Evolutionary conservation across 192 early-diverging fungal genomes (phyloP), one percentile per base, ranked within the genome.

Genomic region (Phycomyces nitens): DNA sequence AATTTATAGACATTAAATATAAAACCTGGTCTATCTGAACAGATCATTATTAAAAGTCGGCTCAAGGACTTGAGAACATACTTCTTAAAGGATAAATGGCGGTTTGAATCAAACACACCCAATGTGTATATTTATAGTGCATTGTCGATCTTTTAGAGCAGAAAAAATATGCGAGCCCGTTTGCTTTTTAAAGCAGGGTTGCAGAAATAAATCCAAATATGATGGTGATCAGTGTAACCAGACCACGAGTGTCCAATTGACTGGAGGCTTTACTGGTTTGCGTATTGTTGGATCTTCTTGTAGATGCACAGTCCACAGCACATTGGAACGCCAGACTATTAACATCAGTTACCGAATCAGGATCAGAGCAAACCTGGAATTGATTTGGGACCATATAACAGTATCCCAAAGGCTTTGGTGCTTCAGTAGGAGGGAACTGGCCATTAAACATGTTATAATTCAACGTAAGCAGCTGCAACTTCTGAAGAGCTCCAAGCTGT

Each of bases 241-340:
- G 12, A 6, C 44, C 29, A 34, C 7, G 7, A 34, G 7, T 34
- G 29, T 34, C 29, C 29, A 47, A 47, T 14, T 47, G 44, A 18
- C 44, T 11, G 2, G 44, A 47, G 18, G 12, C 44, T n/a, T 47
- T 47, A 11, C 44, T 18, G 15, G 12, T 47, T 3, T 47, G 44
- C 5, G 29, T 34, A 34, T 7, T 47, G 44, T 47, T 47, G 12
- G 44, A 3, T 47, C 18, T 18, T 47, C 20, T 43, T 3, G 2
- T 41, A 18, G 7, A 2, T 26, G 11, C 27, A 38, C 74, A 71
- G 34, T 76, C 53, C 2, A 76, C 11, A 15, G 63, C 60, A n/a
- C 74, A 76, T 34, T 59, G 54, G 53, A 55, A 68, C 15, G 74
- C 74, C 22, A 76, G 26, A 24, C 58, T 64, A 21, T 61, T 47